Evolutionary conservation across 148 eudicot genomes (phyloP), one percentile per base, ranked within the genome.

Genomic region (Rhododendron henanense): DNA sequence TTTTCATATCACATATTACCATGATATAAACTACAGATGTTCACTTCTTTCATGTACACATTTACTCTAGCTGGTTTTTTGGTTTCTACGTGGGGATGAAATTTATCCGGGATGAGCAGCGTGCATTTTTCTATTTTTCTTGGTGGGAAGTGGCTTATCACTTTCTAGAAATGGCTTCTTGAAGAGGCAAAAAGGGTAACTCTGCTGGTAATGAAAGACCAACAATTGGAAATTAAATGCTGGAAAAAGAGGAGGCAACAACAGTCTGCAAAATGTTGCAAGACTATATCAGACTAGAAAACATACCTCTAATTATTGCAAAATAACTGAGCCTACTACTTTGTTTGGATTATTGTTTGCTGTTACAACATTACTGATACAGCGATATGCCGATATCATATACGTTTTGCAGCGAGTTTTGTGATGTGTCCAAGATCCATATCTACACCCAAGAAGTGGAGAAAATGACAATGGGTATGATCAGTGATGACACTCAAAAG

Each of bases 371-470:
- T 45, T 9, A 9, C 48, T 21, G 53, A 41, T 23, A 11, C 31
- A 77, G 71, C 74, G 35, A 25, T 28, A 28, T 28, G 31, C 31
- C 31, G 31, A 28, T 10, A 67, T n/a, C n/a, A 15, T 37, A 19
- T 73, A 28, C 85, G 35, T 19, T 48, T 86, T 84, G 91, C 91
- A 96, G 98, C 19, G 98, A 96, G 89, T 96, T 94, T 78, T 92
- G 93, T 76, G 86, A 92, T 51, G 92, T 93, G 51, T 82, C 95
- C 13, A 96, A 94, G 93, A 96, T 96, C 81, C 96, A 96, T 79
- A 92, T 93, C 85, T 89, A 93, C 87, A 94, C 98, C 55, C 93
- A 92, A 84, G 98, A 96, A 88, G 96, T 94, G 81, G 92, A 94
- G 88, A 96, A 93, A 88, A 92, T 96, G 94, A 92, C 89, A 2